phyloP scores from a whole-genome alignment of 352 stramenopile genomes.

The Phytophthora meadii region DNA sequence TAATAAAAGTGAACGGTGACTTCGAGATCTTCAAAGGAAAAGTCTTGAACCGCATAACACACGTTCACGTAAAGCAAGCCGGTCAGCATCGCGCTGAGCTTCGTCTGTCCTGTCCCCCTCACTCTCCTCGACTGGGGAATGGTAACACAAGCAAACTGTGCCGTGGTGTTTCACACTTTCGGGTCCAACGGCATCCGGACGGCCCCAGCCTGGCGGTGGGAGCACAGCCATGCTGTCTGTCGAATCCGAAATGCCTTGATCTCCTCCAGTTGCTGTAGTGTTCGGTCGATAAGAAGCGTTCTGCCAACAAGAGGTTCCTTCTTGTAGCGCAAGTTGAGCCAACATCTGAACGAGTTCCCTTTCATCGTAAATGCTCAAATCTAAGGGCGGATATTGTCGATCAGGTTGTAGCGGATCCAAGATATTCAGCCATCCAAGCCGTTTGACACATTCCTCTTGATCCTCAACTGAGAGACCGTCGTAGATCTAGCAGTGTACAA shows the following conservation, averaged over 20 bases:
- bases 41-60: constrained; percentile 49
- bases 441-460: constrained; percentile 62
- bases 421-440: constrained; percentile 88
- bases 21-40: constrained; percentile 33
- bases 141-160: constrained; percentile 56
- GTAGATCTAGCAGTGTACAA: constrained; percentile 45
- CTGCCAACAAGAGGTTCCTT: constrained; percentile 41
- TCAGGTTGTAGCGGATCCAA: constrained; percentile 83
- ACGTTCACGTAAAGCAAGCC: constrained; percentile 30
- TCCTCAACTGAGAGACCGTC: constrained; percentile 57
- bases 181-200: constrained; percentile 56
- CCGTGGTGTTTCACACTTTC: constrained; percentile 72
- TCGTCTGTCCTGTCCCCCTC: constrained; percentile 12
- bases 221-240: constrained; percentile 21
- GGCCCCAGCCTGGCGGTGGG: constrained; percentile 55
- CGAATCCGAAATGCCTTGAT: neutral
- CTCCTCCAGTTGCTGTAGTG: constrained; percentile 6
- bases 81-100: constrained; percentile 24
- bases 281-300: constrained; percentile 30
- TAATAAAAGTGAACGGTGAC: constrained; percentile 10
- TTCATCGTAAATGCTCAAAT: constrained; percentile 79
- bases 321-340: constrained; percentile 68
- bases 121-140: constrained; percentile 10
- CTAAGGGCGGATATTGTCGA: constrained; percentile 68
- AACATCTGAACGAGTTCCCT: constrained; percentile 82